Percentiles rank a stretch among this genome's conserved stretches.
Conservation (phyloP, 768 basidiomycete species). For the Boletus reticuloceps region DNA sequence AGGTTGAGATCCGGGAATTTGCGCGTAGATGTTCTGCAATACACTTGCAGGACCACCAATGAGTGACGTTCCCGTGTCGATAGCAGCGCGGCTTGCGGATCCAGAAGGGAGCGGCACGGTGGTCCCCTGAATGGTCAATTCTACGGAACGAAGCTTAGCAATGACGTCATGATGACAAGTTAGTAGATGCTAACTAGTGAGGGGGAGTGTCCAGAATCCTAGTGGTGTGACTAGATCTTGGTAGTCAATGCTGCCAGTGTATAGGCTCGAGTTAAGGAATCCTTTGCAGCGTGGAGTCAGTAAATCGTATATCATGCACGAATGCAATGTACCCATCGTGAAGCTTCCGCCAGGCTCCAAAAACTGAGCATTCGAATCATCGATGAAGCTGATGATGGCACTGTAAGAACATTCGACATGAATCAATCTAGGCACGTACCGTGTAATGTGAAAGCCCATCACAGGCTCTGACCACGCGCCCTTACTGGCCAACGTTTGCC, state of each 20-base stretch:
- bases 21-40: conserved; percentile 64
- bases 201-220: conserved; percentile 79
- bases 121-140: conserved; percentile 57
- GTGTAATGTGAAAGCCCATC: conserved; percentile 84
- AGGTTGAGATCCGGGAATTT: conserved; percentile 65
- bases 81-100: conserved; percentile 62
- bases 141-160: conserved; percentile 31
- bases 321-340: conserved; percentile 53
- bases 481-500: conserved; percentile 70
- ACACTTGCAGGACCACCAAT: conserved; percentile 73
- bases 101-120: conserved; percentile 48
- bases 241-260: conserved; percentile 84
- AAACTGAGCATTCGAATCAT: conserved; percentile 37
- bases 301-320: too few relatives aligned
- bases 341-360: conserved; percentile 75
- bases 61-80: conserved; percentile 96
- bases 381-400: conserved; percentile 36
- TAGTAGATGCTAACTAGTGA: conserved; percentile 45
- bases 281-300: conserved; percentile 35
- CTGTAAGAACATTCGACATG: conserved; percentile 1
- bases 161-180: background rate
- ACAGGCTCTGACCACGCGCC: conserved; percentile 65
- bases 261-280: conserved; percentile 68
- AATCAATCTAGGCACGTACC: conserved; percentile 38
- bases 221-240: conserved; percentile 52